Evolutionary conservation across 495 filamentous ascomycete species (phyloP).

Genomic region (Annulohypoxylon stygium): DNA sequence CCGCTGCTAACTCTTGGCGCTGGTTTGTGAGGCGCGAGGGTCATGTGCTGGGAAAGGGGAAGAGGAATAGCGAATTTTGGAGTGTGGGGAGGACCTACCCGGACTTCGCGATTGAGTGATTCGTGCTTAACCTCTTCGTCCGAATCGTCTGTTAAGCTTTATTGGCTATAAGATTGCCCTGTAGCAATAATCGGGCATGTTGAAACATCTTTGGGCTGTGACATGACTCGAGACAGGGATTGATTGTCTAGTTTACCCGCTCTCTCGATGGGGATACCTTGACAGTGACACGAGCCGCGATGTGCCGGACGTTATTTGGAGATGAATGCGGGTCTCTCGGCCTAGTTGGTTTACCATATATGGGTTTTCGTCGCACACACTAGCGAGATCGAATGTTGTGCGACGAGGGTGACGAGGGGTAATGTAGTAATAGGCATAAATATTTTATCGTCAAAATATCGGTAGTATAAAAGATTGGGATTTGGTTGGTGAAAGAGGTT

Average conservation of each 20-base stretch:
- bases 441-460: neutral
- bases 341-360: neutral
- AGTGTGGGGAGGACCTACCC: neutral
- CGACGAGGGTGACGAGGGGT: neutral
- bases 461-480: neutral
- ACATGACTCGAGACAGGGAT: neutral
- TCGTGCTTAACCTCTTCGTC: neutral
- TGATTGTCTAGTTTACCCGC: neutral
- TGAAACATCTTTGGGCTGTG: neutral
- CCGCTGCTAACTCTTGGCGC: neutral
- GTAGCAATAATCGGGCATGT: neutral
- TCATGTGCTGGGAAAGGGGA: neutral
- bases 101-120: conserved; percentile 11
- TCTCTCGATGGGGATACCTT: conserved; percentile 3
- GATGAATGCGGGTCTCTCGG: neutral
- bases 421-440: neutral
- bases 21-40: conserved; percentile 7
- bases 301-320: neutral
- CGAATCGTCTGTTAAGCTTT: neutral
- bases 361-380: neutral
- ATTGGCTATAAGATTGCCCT: neutral
- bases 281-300: conserved; percentile 1
- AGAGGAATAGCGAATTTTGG: conserved; percentile 14
- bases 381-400: neutral
- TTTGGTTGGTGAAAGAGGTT: conserved; percentile 4